Percentiles rank a stretch among this genome's conserved stretches.
phyloP scores from a whole-genome alignment of 805 yeast genomes.

The Ogataea nonfermentans region DNA sequence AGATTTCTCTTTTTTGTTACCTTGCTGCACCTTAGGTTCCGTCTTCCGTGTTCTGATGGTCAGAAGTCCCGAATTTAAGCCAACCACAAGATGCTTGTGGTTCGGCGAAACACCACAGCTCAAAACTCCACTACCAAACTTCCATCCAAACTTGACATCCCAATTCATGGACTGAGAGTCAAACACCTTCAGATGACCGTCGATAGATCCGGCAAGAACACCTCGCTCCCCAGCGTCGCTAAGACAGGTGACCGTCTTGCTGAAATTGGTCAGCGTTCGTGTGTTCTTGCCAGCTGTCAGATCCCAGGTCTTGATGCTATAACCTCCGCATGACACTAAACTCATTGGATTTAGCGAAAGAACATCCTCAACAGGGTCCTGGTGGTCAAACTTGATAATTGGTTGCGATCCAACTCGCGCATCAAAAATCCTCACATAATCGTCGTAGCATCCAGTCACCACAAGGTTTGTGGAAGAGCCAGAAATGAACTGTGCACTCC shows the following conservation, averaged over 20 bases:
- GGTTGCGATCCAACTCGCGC: slow-evolving; percentile 57
- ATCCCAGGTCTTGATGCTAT: slow-evolving; percentile 88
- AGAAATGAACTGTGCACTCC: slow-evolving; percentile 70
- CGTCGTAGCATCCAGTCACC: slow-evolving; percentile 95
- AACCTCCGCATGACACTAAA: slow-evolving; percentile 75
- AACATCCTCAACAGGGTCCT: slow-evolving; percentile 81
- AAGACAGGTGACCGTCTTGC: slow-evolving; percentile 87
- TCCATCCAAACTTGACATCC: slow-evolving; percentile 96
- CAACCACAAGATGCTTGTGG: slow-evolving; percentile 85
- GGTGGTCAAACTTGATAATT: slow-evolving; percentile 66
- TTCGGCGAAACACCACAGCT: slow-evolving; percentile 88
- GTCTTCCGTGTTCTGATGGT: slow-evolving; percentile 86
- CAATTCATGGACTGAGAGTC: slow-evolving; percentile 70
- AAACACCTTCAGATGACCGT: slow-evolving; percentile 95
- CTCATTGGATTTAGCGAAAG: slow-evolving; percentile 74
- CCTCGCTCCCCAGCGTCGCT: slow-evolving; percentile 72
- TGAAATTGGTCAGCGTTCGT: slow-evolving; percentile 78
- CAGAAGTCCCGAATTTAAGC: slow-evolving; percentile 83
- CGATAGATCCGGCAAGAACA: slow-evolving; percentile 90
- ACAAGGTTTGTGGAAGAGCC: slow-evolving; percentile 67
- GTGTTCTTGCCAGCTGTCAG: slow-evolving; percentile 71
- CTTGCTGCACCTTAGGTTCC: slow-evolving; percentile 53
- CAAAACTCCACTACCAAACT: slow-evolving; percentile 90
- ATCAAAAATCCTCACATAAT: slow-evolving; percentile 79
- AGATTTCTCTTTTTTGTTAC: slow-evolving; percentile 47